Evolutionary conservation across 805 yeast genomes (phyloP).

Genomic region (Candida saitoana): DNA sequence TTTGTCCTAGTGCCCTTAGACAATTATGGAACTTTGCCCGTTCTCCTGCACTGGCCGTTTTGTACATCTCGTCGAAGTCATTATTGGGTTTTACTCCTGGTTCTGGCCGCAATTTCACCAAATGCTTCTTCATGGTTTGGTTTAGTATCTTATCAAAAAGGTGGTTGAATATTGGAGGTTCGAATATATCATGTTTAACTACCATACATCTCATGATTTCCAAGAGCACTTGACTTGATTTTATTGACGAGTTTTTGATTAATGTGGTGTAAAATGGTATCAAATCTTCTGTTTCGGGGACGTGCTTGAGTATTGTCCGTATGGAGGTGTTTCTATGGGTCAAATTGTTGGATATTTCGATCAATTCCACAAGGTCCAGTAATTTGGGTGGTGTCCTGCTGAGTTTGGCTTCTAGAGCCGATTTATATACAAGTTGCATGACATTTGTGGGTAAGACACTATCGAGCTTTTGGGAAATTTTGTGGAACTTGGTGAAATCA

Average conservation of each 20-base stretch:
- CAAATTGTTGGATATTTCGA: conserved; percentile 1
- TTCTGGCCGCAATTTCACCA: not conserved
- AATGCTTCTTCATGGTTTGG: not conserved
- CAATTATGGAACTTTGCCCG: conserved; percentile 20
- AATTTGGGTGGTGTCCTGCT: not conserved
- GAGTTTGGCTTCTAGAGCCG: not conserved
- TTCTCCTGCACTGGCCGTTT: conserved; percentile 1
- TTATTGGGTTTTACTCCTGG: conserved; percentile 3
- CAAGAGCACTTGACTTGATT: conserved; percentile 5
- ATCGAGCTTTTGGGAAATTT: not conserved
- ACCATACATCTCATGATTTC: conserved; percentile 8
- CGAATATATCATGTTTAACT: conserved; percentile 3
- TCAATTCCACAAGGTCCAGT: not conserved
- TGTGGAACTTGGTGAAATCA: not conserved
- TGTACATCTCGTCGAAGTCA: conserved; percentile 1
- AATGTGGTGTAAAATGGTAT: not conserved
- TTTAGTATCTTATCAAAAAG: conserved; percentile 4
- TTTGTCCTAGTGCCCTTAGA: conserved; percentile 27
- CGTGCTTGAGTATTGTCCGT: conserved; percentile 1
- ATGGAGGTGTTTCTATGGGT: not conserved
- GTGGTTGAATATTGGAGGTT: conserved; percentile 1
- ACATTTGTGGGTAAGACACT: not conserved
- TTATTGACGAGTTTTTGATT: not conserved
- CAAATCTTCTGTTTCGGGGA: conserved; percentile 1
- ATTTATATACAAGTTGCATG: not conserved